Evolutionary conservation across 2,329 filamentous ascomycete genomes (phyloP), one percentile per base, ranked within the genome.

Genomic region (Aspergillus caelatus): DNA sequence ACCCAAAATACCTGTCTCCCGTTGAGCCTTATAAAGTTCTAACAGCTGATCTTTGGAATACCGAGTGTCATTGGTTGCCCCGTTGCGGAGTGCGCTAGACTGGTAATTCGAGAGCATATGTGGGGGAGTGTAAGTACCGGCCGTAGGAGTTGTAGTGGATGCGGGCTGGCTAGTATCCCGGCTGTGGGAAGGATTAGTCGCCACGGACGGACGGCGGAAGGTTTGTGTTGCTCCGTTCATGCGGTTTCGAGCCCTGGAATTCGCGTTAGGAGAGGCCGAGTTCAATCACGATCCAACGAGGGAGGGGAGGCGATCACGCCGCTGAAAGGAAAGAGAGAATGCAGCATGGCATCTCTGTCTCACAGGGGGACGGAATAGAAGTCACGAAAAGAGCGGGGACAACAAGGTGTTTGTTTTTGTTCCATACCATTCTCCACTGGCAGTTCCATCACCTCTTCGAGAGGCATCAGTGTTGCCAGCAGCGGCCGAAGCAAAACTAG

Each of bases 21-120:
- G 80, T 71, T 88, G 85, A 62, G 79, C 78, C 70, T 85, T 87
- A 78, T 88, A 94, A 68, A 97, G 86, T 61, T 89, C 86, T 62
- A 97, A 82, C 66, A 97, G 82, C 68, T 96, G 88, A 3, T 94
- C 91, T 77, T 89, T 92, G 67, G 88, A 88, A 78, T 96, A 96
- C 70, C 91, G 88, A 64, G 83, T 81, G 56, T 87, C 84, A 48
- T 77, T 73, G 60, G 81, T 79, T 48, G 87, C 80, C 63, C 85
- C 85, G 70, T 86, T 88, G 70, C 87, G 85, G 64, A 73, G 68
- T 32, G 69, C 70, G 64, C 67, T 76, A 78, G 70, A 80, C 77
- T 71, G 79, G 69, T 74, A 80, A 76, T 78, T 85, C 65, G 82
- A 82, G 74, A 79, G 84, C 75, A 82, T 81, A 75, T 89, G 88